These are phyloP conservation scores for Avicennia marina DNA, from an alignment of 257 asterid genomes.

Conservation along the genomic window DNA sequence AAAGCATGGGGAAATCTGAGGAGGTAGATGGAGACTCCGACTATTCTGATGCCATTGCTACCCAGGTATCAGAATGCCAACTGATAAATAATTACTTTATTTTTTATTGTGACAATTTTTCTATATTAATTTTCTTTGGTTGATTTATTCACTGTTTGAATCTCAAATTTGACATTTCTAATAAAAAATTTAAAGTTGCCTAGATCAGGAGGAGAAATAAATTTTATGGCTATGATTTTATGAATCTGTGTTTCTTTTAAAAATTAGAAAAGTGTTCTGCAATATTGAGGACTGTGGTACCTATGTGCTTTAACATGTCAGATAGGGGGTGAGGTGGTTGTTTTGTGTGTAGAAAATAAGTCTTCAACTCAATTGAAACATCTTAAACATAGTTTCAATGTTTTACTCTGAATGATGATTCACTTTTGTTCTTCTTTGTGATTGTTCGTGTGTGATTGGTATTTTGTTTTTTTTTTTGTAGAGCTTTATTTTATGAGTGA, in stretches of 20 bases:
- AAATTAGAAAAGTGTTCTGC: background rate
- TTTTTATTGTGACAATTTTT: background rate
- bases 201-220: background rate
- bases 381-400: too few relatives aligned
- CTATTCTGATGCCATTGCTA: conserved; percentile 49
- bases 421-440: too few relatives aligned
- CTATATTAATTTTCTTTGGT: background rate
- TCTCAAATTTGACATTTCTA: background rate
- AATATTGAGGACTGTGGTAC: too few relatives aligned
- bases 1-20: conserved; percentile 46
- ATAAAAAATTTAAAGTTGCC: background rate
- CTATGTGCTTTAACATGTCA: too few relatives aligned
- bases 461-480: too few relatives aligned
- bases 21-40: conserved; percentile 44
- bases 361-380: too few relatives aligned
- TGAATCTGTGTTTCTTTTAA: background rate
- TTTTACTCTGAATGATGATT: too few relatives aligned
- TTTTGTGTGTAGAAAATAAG: too few relatives aligned
- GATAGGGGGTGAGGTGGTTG: too few relatives aligned
- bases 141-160: background rate
- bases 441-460: too few relatives aligned
- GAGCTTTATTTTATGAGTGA: too few relatives aligned
- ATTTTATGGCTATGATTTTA: background rate
- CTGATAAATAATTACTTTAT: background rate
- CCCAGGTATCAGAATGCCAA: conserved; percentile 46